These are phyloP conservation scores for Barnettozyma botsteinii DNA, from an alignment of 805 yeast genomes.

Conservation along the genomic window DNA sequence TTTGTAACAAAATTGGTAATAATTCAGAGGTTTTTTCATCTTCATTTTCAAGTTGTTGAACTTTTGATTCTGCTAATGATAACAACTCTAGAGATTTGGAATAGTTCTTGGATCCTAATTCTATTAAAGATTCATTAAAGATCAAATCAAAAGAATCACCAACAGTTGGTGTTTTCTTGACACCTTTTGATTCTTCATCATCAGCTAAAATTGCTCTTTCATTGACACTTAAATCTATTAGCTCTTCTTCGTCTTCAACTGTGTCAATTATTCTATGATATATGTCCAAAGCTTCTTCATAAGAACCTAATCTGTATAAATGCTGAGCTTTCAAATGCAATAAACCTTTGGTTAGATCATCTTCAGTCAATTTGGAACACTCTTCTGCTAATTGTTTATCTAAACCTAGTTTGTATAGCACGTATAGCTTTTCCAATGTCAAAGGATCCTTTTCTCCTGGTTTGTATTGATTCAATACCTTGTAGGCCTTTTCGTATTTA, in stretches of 20 bases:
- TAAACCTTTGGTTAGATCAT: constrained; percentile 32
- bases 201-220: constrained; percentile 65
- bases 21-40: constrained; percentile 46
- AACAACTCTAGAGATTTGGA: constrained; percentile 37
- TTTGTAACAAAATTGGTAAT: constrained; percentile 57
- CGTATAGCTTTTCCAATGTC: constrained; percentile 52
- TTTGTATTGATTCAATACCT: constrained; percentile 35
- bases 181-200: constrained; percentile 16
- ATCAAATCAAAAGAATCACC: constrained; percentile 50
- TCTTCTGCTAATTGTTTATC: constrained; percentile 26
- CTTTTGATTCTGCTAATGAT: constrained; percentile 37
- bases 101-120: constrained; percentile 38
- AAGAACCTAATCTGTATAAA: constrained; percentile 45
- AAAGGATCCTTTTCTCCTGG: constrained; percentile 32
- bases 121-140: constrained; percentile 59
- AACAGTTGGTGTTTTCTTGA: constrained; percentile 14
- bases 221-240: constrained; percentile 56
- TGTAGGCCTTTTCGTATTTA: constrained; percentile 47
- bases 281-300: constrained; percentile 42
- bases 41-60: constrained; percentile 34
- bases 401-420: constrained; percentile 51
- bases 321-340: constrained; percentile 49
- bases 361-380: constrained; percentile 21
- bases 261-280: constrained; percentile 42
- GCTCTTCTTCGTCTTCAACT: constrained; percentile 31